These are phyloP conservation scores for Pythium myriotylum DNA, from an alignment of 352 stramenopile species.

Conservation along the genomic window DNA sequence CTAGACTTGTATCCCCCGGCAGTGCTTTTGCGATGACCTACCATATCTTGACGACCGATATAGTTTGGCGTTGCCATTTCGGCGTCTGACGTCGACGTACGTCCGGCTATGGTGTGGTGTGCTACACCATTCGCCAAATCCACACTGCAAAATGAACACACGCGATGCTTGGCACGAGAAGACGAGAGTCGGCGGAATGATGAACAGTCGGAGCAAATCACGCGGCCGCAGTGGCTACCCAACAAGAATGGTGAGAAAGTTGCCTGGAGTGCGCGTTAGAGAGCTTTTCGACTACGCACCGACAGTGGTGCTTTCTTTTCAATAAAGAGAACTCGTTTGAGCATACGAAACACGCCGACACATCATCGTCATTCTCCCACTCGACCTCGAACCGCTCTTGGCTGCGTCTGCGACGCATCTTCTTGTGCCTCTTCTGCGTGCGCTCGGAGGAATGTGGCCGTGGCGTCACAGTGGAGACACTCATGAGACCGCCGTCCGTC, in stretches of 20 bases:
- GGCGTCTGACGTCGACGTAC: conserved; percentile 11
- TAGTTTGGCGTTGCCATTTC: not conserved
- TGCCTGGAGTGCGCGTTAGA: not conserved
- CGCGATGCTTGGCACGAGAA: conserved; percentile 65
- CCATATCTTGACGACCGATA: not conserved
- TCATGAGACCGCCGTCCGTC: conserved; percentile 12
- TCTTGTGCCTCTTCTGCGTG: conserved; percentile 24
- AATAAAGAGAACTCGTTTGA: conserved; percentile 62
- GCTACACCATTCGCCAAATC: conserved; percentile 26
- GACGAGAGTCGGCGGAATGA: conserved; percentile 63
- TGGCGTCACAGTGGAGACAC: conserved; percentile 3
- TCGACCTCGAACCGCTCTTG: conserved; percentile 66
- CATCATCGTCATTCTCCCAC: conserved; percentile 57
- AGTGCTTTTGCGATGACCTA: conserved; percentile 14
- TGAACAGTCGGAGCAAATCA: conserved; percentile 82
- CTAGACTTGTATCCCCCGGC: conserved; percentile 13
- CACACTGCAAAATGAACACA: conserved; percentile 52
- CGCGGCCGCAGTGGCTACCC: conserved; percentile 52
- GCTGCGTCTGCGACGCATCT: conserved; percentile 46
- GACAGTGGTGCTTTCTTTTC: conserved; percentile 77
- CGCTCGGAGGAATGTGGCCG: conserved; percentile 16
- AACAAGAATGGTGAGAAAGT: not conserved
- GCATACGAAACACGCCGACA: conserved; percentile 57
- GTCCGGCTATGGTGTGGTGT: not conserved
- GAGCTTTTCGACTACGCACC: conserved; percentile 37